Conservation (phyloP, 1,284 basidiomycete species). For the Leccinum fallax region DNA sequence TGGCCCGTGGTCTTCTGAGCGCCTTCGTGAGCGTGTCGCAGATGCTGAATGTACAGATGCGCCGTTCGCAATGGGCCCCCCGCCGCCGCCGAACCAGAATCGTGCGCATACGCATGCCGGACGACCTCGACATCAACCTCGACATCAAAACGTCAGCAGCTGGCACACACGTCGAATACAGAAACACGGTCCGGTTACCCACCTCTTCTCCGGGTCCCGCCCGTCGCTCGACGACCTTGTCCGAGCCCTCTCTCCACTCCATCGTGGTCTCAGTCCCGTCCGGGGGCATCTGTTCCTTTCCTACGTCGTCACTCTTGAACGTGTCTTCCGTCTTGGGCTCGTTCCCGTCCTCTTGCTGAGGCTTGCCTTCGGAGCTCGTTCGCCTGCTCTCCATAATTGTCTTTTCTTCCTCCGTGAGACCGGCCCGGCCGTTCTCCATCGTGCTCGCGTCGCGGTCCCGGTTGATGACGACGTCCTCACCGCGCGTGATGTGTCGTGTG, state of each 20-base stretch:
- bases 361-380: conserved; percentile 17
- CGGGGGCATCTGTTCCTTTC: conserved; percentile 39
- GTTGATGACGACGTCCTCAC: conserved; percentile 81
- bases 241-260: conserved; percentile 67
- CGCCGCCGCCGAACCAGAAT: neutral
- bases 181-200: neutral
- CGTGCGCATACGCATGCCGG: conserved; percentile 19
- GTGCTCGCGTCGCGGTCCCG: conserved; percentile 53
- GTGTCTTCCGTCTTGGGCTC: conserved; percentile 21
- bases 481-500: conserved; percentile 66
- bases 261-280: conserved; percentile 47
- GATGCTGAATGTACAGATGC: conserved; percentile 14
- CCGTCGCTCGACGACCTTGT: conserved; percentile 48
- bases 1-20: conserved; percentile 4
- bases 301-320: conserved; percentile 18
- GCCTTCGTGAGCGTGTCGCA: conserved; percentile 7
- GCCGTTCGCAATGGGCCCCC: conserved; percentile 1
- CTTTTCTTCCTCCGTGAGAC: conserved; percentile 38
- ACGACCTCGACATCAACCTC: conserved; percentile 33
- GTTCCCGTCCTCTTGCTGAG: conserved; percentile 4
- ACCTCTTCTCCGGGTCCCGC: conserved; percentile 36
- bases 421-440: conserved; percentile 52
- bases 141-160: conserved; percentile 15
- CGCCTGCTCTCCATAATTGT: conserved; percentile 29
- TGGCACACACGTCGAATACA: neutral